Percentiles rank a stretch among this genome's conserved stretches.
phyloP scores from a whole-genome alignment of 116 monocot species.

The Zostera marina region DNA sequence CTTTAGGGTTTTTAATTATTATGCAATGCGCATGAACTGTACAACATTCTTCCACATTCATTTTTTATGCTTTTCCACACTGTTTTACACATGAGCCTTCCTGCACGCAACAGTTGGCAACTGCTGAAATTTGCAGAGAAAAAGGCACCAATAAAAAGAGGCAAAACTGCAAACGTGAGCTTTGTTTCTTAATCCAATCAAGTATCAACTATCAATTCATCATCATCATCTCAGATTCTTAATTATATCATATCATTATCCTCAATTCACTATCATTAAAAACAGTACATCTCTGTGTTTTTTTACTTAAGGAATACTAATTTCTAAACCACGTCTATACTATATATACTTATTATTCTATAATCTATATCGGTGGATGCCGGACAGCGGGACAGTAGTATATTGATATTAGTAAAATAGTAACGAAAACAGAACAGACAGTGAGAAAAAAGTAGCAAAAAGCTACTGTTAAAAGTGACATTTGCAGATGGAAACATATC shows the following conservation, averaged over 20 bases:
- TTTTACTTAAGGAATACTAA: too few species aligned
- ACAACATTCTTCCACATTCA: conserved; percentile 3
- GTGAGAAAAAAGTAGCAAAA: not conserved
- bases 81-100: not conserved
- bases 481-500: not conserved
- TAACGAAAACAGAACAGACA: not conserved
- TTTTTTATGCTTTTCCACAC: not conserved
- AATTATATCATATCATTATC: not conserved
- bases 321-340: too few species aligned
- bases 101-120: not conserved
- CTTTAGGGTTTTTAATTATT: not conserved
- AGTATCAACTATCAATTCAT: not conserved
- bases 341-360: too few species aligned
- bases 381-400: too few species aligned
- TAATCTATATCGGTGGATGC: not conserved
- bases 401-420: not conserved
- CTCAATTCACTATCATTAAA: too few species aligned
- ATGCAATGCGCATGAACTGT: not conserved
- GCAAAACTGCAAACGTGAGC: not conserved
- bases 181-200: too few species aligned
- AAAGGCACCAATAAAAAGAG: not conserved
- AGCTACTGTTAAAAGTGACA: not conserved
- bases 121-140: not conserved
- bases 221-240: not conserved
- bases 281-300: too few species aligned